Conservation (phyloP, 1,139 yeast genomes). For the Pneumocystis carinii region DNA sequence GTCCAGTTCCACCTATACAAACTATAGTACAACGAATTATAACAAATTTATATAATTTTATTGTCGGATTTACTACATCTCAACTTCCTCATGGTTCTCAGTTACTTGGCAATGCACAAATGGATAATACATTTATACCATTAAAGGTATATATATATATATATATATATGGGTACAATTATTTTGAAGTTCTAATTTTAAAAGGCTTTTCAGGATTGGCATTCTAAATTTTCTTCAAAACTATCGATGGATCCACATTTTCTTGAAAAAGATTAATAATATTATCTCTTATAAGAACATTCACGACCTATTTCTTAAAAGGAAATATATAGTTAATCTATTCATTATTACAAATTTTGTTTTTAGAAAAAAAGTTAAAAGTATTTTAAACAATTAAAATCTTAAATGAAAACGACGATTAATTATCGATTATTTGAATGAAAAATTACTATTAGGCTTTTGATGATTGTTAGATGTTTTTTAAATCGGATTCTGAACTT, state of each 20-base stretch:
- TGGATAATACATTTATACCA: conserved; percentile 6
- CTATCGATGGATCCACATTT: conserved; percentile 69
- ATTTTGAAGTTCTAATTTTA: conserved; percentile 67
- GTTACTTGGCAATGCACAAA: conserved; percentile 6
- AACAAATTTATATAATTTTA: conserved; percentile 76
- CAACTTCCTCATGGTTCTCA: conserved; percentile 5
- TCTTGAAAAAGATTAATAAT: conserved; percentile 31
- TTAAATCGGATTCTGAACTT: too few species aligned
- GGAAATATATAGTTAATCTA: background rate
- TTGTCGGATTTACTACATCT: conserved; percentile 65
- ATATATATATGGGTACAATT: conserved; percentile 4
- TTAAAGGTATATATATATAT: conserved; percentile 8
- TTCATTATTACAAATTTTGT: background rate
- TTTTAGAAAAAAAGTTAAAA: too few species aligned
- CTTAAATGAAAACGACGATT: too few species aligned
- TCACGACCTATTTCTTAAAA: background rate
- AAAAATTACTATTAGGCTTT: too few species aligned
- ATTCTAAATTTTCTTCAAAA: conserved; percentile 74
- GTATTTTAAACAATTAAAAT: too few species aligned
- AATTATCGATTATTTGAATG: too few species aligned
- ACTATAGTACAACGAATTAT: conserved; percentile 72
- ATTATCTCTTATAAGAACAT: background rate
- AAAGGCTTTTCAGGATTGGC: conserved; percentile 80
- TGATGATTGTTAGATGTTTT: too few species aligned
- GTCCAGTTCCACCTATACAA: conserved; percentile 24